Conservation (phyloP, 768 basidiomycete species). For the Suillus discolor region DNA sequence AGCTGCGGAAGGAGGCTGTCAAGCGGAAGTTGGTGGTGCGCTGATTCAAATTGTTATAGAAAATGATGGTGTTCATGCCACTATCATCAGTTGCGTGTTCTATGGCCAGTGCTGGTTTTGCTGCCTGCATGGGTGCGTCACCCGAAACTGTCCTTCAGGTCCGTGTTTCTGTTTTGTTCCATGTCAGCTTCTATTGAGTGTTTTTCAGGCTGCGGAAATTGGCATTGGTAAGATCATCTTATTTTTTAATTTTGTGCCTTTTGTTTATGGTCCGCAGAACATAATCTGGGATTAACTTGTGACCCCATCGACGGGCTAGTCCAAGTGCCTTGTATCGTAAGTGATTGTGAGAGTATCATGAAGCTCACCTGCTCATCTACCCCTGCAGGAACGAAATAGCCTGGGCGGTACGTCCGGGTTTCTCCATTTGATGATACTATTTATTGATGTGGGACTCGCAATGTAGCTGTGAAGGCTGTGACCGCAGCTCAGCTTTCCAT, state of each 20-base stretch:
- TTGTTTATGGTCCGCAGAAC: constrained; percentile 50
- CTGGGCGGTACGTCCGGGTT: constrained; percentile 60
- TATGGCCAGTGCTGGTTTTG: constrained; percentile 94
- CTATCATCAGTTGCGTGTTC: constrained; percentile 76
- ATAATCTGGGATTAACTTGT: constrained; percentile 88
- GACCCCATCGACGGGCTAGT: constrained; percentile 94
- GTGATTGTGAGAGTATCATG: constrained; percentile 28
- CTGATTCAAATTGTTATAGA: constrained; percentile 3
- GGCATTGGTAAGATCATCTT: constrained; percentile 67
- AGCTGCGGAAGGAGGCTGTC: constrained; percentile 94
- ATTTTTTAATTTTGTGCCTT: neutral
- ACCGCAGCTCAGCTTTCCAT: constrained; percentile 95
- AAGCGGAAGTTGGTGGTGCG: constrained; percentile 91
- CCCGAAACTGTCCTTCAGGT: constrained; percentile 84
- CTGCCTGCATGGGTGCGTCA: constrained; percentile 91
- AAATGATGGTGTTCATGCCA: constrained; percentile 8
- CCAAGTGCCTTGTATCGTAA: constrained; percentile 93
- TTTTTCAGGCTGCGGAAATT: constrained; percentile 75
- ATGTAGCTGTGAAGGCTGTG: constrained; percentile 83
- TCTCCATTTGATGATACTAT: constrained; percentile 3
- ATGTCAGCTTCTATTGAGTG: constrained; percentile 6
- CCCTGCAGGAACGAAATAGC: constrained; percentile 74
- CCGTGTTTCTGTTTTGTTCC: constrained; percentile 15
- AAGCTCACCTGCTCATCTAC: neutral
- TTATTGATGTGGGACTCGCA: neutral